Conservation (phyloP, 2,329 filamentous ascomycete species). For the Paraphoma sp. region DNA sequence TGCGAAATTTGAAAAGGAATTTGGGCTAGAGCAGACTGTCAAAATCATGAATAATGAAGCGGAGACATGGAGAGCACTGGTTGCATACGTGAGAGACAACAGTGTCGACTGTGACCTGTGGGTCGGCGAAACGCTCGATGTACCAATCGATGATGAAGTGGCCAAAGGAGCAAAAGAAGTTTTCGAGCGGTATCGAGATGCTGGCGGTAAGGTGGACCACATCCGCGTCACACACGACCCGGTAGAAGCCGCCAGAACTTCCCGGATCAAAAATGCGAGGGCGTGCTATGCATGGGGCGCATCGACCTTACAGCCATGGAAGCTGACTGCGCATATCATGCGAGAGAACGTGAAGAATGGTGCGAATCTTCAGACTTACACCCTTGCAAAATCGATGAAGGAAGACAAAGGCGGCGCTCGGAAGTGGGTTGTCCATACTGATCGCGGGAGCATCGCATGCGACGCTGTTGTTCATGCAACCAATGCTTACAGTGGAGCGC, state of each 20-base stretch:
- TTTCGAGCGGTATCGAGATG: conserved; percentile 25
- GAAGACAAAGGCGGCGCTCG: conserved; percentile 1
- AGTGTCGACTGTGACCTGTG: conserved; percentile 36
- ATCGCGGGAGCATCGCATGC: conserved; percentile 25
- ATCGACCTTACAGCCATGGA: conserved; percentile 37
- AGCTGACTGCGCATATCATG: conserved; percentile 36
- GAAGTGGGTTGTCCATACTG: conserved; percentile 26
- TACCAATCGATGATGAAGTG: conserved; percentile 31
- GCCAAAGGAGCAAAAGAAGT: conserved; percentile 24
- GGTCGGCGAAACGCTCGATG: conserved; percentile 36
- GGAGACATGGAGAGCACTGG: conserved; percentile 29
- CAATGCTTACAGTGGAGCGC: conserved; percentile 34
- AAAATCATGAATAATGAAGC: conserved; percentile 36
- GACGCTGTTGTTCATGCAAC: conserved; percentile 31
- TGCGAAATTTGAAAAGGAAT: conserved; percentile 33
- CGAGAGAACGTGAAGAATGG: conserved; percentile 24
- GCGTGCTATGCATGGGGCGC: conserved; percentile 33
- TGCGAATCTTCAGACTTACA: conserved; percentile 31
- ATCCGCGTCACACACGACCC: conserved; percentile 29
- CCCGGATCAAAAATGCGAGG: conserved; percentile 27
- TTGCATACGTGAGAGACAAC: conserved; percentile 25
- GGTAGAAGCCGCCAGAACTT: conserved; percentile 16
- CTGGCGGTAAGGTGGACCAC: conserved; percentile 30
- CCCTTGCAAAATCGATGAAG: conserved; percentile 17
- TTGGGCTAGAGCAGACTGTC: conserved; percentile 31